A percentile compares a stretch with the other conserved stretches of the same genome.
Conservation (phyloP, 73 alveolate genomes). For the Paramecium sexaurelia region DNA sequence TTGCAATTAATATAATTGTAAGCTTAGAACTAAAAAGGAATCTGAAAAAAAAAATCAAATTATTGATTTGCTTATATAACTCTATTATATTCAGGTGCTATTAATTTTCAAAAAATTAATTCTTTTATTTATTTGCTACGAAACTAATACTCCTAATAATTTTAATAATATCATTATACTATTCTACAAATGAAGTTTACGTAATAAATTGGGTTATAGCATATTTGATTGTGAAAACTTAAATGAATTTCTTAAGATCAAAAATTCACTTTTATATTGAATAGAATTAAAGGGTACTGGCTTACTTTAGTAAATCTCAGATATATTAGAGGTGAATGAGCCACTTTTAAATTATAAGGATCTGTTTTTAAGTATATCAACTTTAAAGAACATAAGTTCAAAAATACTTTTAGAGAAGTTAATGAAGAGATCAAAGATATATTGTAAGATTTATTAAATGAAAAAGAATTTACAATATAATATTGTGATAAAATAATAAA, state of each 20-base stretch:
- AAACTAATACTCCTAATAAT: neutral
- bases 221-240: neutral
- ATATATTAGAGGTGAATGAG: neutral
- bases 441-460: neutral
- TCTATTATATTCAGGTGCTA: too few species aligned
- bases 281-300: neutral
- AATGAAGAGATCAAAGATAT: neutral
- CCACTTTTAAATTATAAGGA: neutral
- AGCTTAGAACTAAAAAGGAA: too few species aligned
- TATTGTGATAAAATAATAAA: neutral
- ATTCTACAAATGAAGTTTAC: neutral
- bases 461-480: slow-evolving; percentile 7
- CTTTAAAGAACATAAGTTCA: neutral
- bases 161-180: neutral
- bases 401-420: neutral
- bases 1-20: too few species aligned
- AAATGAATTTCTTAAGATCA: neutral
- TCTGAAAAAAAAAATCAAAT: too few species aligned
- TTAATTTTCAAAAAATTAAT: too few species aligned
- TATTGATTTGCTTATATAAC: too few species aligned
- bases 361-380: neutral
- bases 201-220: neutral
- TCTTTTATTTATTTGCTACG: neutral
- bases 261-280: neutral
- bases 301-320: neutral